These are phyloP conservation scores for Aspergillus pseudonomiae DNA, from an alignment of 2,329 filamentous ascomycete species.

Conservation along the genomic window DNA sequence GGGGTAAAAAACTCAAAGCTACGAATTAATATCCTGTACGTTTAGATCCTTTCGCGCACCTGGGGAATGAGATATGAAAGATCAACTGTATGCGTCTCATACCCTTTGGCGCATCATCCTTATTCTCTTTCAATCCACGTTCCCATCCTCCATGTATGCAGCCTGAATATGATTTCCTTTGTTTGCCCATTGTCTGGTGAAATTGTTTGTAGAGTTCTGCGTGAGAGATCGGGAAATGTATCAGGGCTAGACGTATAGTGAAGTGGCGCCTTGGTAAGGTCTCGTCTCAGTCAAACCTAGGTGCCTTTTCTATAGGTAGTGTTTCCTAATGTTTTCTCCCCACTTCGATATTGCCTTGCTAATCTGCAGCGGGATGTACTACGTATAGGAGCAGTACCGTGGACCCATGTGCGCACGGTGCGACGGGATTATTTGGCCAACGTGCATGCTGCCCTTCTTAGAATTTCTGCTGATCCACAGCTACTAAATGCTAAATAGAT, in stretches of 20 bases:
- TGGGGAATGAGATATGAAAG: slow-evolving; percentile 32
- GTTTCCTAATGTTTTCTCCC: background rate
- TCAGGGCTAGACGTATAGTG: background rate
- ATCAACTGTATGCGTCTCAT: slow-evolving; percentile 19
- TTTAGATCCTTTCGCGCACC: slow-evolving; percentile 43
- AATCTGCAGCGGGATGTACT: background rate
- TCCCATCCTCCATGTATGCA: slow-evolving; percentile 30
- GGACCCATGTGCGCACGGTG: background rate
- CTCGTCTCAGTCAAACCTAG: background rate
- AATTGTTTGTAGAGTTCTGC: background rate
- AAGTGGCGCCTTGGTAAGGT: background rate
- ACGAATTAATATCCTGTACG: slow-evolving; percentile 46
- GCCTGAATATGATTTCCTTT: slow-evolving; percentile 39
- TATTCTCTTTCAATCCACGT: slow-evolving; percentile 24
- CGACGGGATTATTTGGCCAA: background rate
- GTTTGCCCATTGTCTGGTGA: slow-evolving; percentile 19
- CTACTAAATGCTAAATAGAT: background rate
- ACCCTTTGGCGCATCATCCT: slow-evolving; percentile 21
- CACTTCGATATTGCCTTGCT: background rate
- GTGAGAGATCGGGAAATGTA: background rate
- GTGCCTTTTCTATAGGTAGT: background rate
- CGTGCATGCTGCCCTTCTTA: background rate
- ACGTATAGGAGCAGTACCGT: background rate
- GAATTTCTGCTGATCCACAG: background rate
- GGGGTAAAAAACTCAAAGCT: slow-evolving; percentile 32